Percentiles rank a stretch among this genome's conserved stretches.
These are phyloP conservation scores for Penicillium janthinellum DNA, from an alignment of 2,329 filamentous ascomycete species.

Conservation along the genomic window DNA sequence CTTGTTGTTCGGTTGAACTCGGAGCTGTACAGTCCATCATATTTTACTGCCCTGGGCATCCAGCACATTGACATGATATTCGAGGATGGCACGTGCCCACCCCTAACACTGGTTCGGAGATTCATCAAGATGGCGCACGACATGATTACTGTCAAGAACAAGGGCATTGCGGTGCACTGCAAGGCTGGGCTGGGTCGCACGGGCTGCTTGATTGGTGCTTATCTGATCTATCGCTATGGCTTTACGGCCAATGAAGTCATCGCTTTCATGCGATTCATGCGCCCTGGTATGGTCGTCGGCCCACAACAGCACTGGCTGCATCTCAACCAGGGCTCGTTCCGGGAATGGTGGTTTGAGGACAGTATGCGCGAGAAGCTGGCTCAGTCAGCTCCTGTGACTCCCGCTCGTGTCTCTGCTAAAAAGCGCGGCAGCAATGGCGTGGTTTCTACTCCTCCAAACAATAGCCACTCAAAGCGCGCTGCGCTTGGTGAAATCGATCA, in stretches of 20 bases:
- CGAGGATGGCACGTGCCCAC: slow-evolving; percentile 94
- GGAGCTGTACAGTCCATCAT: slow-evolving; percentile 92
- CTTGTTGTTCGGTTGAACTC: slow-evolving; percentile 95
- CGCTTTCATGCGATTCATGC: slow-evolving; percentile 98
- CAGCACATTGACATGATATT: slow-evolving; percentile 99
- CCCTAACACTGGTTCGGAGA: slow-evolving; percentile 82
- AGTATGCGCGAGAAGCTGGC: slow-evolving; percentile 79
- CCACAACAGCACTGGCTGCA: slow-evolving; percentile 99
- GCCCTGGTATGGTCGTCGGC: slow-evolving; percentile 97
- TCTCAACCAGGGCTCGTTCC: slow-evolving; percentile 92
- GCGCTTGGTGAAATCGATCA: slow-evolving; percentile 93
- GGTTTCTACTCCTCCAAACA: slow-evolving; percentile 82
- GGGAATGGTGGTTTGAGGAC: slow-evolving; percentile 93
- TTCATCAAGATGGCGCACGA: slow-evolving; percentile 95
- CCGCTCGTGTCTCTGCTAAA: slow-evolving; percentile 56
- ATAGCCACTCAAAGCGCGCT: slow-evolving; percentile 71
- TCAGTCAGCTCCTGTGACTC: slow-evolving; percentile 61
- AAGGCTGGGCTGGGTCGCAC: slow-evolving; percentile 95
- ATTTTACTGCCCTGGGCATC: slow-evolving; percentile 93
- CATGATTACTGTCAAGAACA: slow-evolving; percentile 87
- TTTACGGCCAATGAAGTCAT: slow-evolving; percentile 98
- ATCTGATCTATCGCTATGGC: slow-evolving; percentile 94
- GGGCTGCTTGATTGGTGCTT: slow-evolving; percentile 94
- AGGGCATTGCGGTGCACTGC: slow-evolving; percentile 96
- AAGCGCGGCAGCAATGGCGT: slow-evolving; percentile 69